Evolutionary conservation across 2,329 filamentous ascomycete genomes (phyloP).

Genomic region (Colletotrichum sp.): DNA sequence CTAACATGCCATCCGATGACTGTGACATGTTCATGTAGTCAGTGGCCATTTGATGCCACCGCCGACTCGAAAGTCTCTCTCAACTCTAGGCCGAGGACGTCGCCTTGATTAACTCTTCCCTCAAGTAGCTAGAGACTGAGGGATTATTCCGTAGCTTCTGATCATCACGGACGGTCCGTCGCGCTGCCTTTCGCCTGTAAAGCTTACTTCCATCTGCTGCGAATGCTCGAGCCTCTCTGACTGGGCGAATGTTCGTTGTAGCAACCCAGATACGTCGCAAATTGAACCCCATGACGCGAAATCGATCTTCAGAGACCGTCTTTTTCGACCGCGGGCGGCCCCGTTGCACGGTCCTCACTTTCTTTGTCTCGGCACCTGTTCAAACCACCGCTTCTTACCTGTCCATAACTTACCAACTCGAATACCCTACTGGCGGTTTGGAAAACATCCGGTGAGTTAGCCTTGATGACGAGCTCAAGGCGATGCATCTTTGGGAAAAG

Average conservation of each 20-base stretch:
- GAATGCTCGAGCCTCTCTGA: constrained; percentile 8
- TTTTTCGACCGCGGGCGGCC: neutral
- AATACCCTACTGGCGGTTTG: too few relatives aligned
- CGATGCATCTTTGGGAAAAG: neutral
- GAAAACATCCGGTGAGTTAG: neutral
- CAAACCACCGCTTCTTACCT: neutral
- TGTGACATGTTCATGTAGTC: constrained; percentile 1
- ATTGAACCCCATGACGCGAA: neutral
- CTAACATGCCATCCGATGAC: neutral
- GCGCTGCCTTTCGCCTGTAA: neutral
- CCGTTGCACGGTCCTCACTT: neutral
- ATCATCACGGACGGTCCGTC: neutral
- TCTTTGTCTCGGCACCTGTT: neutral
- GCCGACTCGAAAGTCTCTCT: neutral
- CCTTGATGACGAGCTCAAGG: neutral
- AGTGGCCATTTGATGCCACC: neutral
- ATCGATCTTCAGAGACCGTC: neutral
- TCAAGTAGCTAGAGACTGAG: neutral
- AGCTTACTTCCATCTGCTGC: neutral
- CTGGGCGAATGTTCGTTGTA: neutral
- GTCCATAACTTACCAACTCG: neutral
- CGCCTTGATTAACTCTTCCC: neutral
- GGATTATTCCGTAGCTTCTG: neutral
- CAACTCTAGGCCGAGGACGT: neutral
- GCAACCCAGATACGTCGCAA: neutral